Evolutionary conservation across 2,329 filamentous ascomycete species (phyloP).

Genomic region (Fusarium lyarnte): DNA sequence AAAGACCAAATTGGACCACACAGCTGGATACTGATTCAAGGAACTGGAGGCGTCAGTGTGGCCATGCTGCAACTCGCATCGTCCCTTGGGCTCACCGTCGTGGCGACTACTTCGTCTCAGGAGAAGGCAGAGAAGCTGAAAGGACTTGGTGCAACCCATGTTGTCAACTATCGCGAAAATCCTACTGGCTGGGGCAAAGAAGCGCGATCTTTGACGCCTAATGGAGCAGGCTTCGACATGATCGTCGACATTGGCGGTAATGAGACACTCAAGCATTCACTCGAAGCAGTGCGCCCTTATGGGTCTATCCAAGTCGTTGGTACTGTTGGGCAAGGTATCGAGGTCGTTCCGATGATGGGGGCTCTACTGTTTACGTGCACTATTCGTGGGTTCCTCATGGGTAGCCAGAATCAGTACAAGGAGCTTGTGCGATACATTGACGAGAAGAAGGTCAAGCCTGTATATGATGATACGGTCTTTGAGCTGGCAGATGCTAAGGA

Average conservation of each 20-base stretch:
- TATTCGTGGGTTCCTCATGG: constrained; percentile 44
- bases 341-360: constrained; percentile 39
- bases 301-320: constrained; percentile 49
- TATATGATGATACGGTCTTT: constrained; percentile 46
- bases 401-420: constrained; percentile 42
- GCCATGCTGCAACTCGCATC: constrained; percentile 54
- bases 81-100: constrained; percentile 62
- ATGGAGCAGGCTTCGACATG: constrained; percentile 65
- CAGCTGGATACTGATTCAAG: constrained; percentile 50
- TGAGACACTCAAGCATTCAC: constrained; percentile 65
- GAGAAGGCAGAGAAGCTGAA: constrained; percentile 63
- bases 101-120: constrained; percentile 67
- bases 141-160: constrained; percentile 64
- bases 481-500: constrained; percentile 44
- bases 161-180: constrained; percentile 69
- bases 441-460: constrained; percentile 45
- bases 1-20: constrained; percentile 51
- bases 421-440: constrained; percentile 47
- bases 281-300: constrained; percentile 57
- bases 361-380: constrained; percentile 42
- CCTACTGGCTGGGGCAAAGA: constrained; percentile 66
- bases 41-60: constrained; percentile 53
- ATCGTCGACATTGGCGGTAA: constrained; percentile 74
- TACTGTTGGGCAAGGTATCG: constrained; percentile 38
- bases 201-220: constrained; percentile 59